Conservation (phyloP, 148 eudicot genomes). For the Rheum nobile region DNA sequence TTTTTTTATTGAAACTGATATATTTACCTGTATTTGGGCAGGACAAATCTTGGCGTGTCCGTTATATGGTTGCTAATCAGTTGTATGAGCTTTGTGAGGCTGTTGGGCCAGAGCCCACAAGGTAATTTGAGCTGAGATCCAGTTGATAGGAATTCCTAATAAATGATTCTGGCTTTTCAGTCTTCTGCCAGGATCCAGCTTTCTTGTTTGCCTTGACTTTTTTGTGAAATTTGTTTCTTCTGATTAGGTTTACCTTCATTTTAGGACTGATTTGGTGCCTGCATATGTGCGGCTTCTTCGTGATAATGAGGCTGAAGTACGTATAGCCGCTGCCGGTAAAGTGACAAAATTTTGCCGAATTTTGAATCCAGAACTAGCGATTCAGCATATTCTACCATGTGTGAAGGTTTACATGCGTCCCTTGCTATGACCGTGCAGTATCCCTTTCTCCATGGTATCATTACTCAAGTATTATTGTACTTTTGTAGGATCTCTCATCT, state of each 20-base stretch:
- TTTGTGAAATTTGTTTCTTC: background rate
- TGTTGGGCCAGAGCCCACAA: slow-evolving; percentile 93
- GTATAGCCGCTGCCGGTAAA: slow-evolving; percentile 96
- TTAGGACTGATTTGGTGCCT: slow-evolving; percentile 87
- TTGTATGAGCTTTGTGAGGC: slow-evolving; percentile 98
- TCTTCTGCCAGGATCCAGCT: too few relatives aligned
- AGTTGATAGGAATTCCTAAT: too few relatives aligned
- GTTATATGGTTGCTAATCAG: slow-evolving; percentile 97
- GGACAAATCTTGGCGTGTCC: slow-evolving; percentile 99
- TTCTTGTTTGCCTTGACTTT: background rate
- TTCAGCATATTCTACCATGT: slow-evolving; percentile 94
- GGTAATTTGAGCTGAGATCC: slow-evolving; percentile 32
- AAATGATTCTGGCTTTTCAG: too few relatives aligned
- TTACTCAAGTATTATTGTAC: too few relatives aligned
- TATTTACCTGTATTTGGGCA: slow-evolving; percentile 21
- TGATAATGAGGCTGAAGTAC: slow-evolving; percentile 97
- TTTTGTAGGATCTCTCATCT: slow-evolving; percentile 30
- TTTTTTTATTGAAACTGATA: too few relatives aligned
- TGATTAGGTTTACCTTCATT: too few relatives aligned
- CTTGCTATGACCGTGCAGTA: background rate
- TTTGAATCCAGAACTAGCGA: slow-evolving; percentile 72
- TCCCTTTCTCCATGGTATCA: background rate
- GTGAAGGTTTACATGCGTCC: slow-evolving; percentile 46
- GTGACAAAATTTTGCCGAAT: slow-evolving; percentile 88
- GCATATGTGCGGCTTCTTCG: slow-evolving; percentile 91